These are phyloP conservation scores for Leucocoprinus birnbaumii DNA, from an alignment of 768 basidiomycete genomes.

Conservation along the genomic window DNA sequence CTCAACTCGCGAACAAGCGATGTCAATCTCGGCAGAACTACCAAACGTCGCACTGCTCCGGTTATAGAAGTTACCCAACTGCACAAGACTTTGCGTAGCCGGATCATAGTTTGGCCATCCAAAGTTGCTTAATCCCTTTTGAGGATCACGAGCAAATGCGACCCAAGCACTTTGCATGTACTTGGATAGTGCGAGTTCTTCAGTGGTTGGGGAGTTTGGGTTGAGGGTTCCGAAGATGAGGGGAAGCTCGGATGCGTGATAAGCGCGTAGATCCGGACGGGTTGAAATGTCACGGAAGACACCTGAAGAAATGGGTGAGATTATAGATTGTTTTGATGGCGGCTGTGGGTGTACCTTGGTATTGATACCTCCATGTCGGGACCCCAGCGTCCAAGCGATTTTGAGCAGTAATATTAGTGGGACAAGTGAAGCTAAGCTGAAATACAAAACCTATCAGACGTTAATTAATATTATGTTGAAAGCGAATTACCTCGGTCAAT, in stretches of 20 bases:
- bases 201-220: constrained; percentile 19
- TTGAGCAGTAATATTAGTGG: constrained; percentile 21
- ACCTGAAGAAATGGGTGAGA: constrained; percentile 15
- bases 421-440: constrained; percentile 28
- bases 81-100: constrained; percentile 15
- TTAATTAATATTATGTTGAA: too few relatives aligned
- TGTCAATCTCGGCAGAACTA: not conserved
- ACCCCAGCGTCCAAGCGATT: constrained; percentile 22
- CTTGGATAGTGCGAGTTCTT: constrained; percentile 27
- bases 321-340: not conserved
- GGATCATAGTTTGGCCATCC: constrained; percentile 22
- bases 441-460: not conserved
- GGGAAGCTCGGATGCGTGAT: constrained; percentile 36
- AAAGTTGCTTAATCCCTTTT: constrained; percentile 20
- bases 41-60: constrained; percentile 12
- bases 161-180: constrained; percentile 39
- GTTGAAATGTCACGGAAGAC: constrained; percentile 32
- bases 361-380: constrained; percentile 27
- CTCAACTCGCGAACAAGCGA: not conserved
- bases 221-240: constrained; percentile 34
- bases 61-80: constrained; percentile 21
- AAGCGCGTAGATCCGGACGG: constrained; percentile 29
- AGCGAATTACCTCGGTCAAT: constrained; percentile 23
- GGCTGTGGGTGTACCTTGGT: constrained; percentile 18
- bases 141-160: constrained; percentile 37